Evolutionary conservation across 768 basidiomycete genomes (phyloP).

Genomic region (Leccinum broughii): DNA sequence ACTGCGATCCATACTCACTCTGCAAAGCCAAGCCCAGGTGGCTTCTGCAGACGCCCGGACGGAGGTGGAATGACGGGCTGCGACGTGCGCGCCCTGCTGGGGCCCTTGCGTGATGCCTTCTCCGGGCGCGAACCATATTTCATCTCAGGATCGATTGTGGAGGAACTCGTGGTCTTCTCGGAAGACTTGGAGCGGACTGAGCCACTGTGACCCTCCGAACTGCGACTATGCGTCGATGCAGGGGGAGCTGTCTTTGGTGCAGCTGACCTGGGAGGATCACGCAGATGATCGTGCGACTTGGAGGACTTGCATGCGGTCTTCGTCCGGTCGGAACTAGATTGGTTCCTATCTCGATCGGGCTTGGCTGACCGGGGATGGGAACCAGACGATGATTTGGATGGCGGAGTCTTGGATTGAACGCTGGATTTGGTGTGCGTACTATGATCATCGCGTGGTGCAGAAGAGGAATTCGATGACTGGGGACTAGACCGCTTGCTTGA

Average conservation of each 20-base stretch:
- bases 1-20: constrained; percentile 25
- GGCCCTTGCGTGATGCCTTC: constrained; percentile 12
- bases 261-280: constrained; percentile 19
- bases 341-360: constrained; percentile 13
- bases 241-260: constrained; percentile 31
- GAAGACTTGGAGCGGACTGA: constrained; percentile 17
- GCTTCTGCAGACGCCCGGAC: constrained; percentile 24
- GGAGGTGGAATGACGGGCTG: constrained; percentile 33
- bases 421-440: constrained; percentile 10
- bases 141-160: constrained; percentile 1
- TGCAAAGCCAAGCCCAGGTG: constrained; percentile 24
- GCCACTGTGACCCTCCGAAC: constrained; percentile 10
- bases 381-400: constrained; percentile 16
- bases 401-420: constrained; percentile 11
- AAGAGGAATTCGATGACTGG: constrained; percentile 12
- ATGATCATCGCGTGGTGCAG: constrained; percentile 16
- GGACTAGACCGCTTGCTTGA: constrained; percentile 24
- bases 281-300: constrained; percentile 26
- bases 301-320: constrained; percentile 17
- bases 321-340: constrained; percentile 21
- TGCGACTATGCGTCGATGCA: constrained; percentile 15
- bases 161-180: constrained; percentile 11
- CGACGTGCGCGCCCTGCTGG: constrained; percentile 17
- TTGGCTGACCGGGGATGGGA: constrained; percentile 19
- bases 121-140: constrained; percentile 12